Evolutionary conservation across 768 basidiomycete species (phyloP).

Genomic region (Scleroderma bovista): DNA sequence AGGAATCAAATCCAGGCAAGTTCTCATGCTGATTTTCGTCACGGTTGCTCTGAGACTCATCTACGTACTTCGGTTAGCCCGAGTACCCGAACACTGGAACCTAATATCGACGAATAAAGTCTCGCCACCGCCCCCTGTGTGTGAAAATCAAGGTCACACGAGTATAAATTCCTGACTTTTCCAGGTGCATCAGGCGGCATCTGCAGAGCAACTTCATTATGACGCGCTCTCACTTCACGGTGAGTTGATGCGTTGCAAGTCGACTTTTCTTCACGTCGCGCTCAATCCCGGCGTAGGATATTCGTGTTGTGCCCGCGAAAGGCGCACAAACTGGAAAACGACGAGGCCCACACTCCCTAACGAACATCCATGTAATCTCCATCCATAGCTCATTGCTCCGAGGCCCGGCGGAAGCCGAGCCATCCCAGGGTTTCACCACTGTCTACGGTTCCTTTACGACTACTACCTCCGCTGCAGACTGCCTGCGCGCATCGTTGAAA

Average conservation of each 20-base stretch:
- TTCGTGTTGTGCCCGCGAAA: not conserved
- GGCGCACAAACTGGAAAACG: constrained; percentile 7
- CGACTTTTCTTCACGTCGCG: not conserved
- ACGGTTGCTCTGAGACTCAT: too few relatives aligned
- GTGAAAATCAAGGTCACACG: not conserved
- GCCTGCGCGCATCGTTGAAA: constrained; percentile 20
- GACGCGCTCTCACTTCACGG: not conserved
- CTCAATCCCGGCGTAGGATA: not conserved
- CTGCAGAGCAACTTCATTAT: not conserved
- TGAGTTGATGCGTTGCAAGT: not conserved
- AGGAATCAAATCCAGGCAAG: not conserved
- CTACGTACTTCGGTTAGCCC: not conserved
- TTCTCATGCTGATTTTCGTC: not conserved
- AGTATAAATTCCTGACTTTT: not conserved
- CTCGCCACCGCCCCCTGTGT: not conserved
- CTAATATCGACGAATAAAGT: not conserved
- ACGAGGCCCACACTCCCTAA: constrained; percentile 20
- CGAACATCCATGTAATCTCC: constrained; percentile 21
- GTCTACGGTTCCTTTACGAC: constrained; percentile 38
- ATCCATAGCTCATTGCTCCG: constrained; percentile 20
- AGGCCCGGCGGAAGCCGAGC: constrained; percentile 17
- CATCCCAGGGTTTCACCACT: constrained; percentile 18
- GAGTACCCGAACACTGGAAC: not conserved
- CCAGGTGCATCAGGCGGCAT: not conserved
- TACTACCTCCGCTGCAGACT: constrained; percentile 28